phyloP scores from a whole-genome alignment of 1,284 basidiomycete genomes.

The Tremellales sp. region DNA sequence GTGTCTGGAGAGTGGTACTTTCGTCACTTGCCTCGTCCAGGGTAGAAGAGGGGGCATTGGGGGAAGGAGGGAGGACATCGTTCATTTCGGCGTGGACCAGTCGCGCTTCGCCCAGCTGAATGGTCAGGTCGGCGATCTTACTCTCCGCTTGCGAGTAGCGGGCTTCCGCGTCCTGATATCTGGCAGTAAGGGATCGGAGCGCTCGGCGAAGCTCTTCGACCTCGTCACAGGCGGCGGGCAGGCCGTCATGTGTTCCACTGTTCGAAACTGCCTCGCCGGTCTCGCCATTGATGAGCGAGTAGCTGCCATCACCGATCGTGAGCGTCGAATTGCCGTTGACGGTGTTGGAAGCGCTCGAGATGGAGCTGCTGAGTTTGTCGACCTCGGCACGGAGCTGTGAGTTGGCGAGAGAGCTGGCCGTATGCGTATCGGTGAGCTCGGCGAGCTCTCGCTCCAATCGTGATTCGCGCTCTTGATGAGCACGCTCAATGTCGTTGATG shows the following conservation, averaged over 20 bases:
- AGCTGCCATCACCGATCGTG: too few species aligned
- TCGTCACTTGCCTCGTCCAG: constrained; percentile 14
- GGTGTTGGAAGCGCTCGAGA: not conserved
- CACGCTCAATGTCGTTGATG: constrained; percentile 66
- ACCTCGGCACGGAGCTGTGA: not conserved
- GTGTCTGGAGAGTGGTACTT: constrained; percentile 18
- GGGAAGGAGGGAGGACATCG: constrained; percentile 19
- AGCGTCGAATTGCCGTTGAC: not conserved
- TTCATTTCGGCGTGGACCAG: constrained; percentile 48
- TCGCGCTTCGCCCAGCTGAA: constrained; percentile 75
- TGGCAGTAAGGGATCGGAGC: constrained; percentile 69
- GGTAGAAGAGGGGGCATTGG: constrained; percentile 6
- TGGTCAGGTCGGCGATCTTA: constrained; percentile 79
- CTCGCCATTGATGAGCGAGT: not conserved
- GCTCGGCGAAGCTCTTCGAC: constrained; percentile 59
- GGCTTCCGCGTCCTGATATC: constrained; percentile 68
- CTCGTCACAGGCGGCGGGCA: constrained; percentile 7
- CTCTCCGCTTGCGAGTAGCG: constrained; percentile 85
- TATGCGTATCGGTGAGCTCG: constrained; percentile 51
- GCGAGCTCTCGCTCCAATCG: constrained; percentile 54
- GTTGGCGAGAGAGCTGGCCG: not conserved
- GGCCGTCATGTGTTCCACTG: too few species aligned
- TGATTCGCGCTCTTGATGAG: not conserved
- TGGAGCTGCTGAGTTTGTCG: not conserved
- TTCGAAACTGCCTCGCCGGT: not conserved